Base-by-base conservation (phyloP, 352 stramenopile species). In the Phytophthora colocasiae region DNA sequence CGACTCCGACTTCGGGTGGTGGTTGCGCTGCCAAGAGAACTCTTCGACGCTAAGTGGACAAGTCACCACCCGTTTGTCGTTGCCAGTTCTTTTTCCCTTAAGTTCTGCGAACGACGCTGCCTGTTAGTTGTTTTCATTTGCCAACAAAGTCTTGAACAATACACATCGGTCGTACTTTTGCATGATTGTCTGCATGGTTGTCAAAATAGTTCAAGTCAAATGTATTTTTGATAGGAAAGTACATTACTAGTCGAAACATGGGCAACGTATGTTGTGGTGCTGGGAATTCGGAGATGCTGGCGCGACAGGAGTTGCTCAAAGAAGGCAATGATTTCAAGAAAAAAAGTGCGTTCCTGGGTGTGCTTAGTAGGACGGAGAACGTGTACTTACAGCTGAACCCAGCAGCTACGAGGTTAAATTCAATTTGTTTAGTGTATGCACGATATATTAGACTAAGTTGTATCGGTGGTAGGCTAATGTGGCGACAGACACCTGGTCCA, bases 241-340 rank as follows among this genome's bases (percentile, higher is more conserved):
- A 32, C 62, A 5, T 7, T 40, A 54, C 43, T 24, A 15, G 32
- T 24, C 14, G 14, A 43, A 65, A 10, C 22, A 92, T 92, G 83
- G 83, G 83, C n/a, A 92, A 92, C 60, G 50, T 73, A 44, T 92
- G 81, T 66, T 91, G 83, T 58, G 79, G 81, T 4, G 54, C 27
- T 27, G 79, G 77, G 19, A 66, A 83, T 68, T 80, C 80, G 36
- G 83, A 92, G 74, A 82, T 83, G 71, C 56, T 83, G 43, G 76
- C 83, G 56, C 80, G 81, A 17, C 83, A 80, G 39, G 78, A 85
- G 53, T 48, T 88, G 47, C 80, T 92, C 0, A 86, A 85, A 58
- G 81, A 91, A 68, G 83, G 83, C 58, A 72, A 62, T 53, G 78
- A 87, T 39, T 91, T 91, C 59, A 90, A 85, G 75, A 85, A 86